Percentiles rank a stretch among this genome's conserved stretches.
These are phyloP conservation scores for Euphorbia lathyris DNA, from an alignment of 345 rosid species.

Conservation along the genomic window DNA sequence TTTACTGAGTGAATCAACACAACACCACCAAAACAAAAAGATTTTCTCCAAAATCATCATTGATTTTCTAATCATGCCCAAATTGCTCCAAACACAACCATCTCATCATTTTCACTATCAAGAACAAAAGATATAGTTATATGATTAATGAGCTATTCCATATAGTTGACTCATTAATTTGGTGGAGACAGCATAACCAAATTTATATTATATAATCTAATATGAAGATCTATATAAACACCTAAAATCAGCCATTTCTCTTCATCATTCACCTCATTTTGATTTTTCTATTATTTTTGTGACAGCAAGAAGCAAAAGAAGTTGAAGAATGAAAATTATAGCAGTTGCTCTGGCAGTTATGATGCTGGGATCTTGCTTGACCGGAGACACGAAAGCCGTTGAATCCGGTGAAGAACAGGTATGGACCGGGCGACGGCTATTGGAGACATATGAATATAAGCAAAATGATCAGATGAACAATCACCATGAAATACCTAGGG, in stretches of 20 bases:
- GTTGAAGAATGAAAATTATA: neutral
- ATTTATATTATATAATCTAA: neutral
- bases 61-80: no score
- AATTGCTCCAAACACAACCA: no score
- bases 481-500: conserved; percentile 8
- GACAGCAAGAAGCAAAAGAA: neutral
- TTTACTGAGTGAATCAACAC: no score
- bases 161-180: neutral
- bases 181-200: conserved; percentile 2
- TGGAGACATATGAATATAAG: neutral
- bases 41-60: no score
- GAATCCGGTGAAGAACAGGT: neutral
- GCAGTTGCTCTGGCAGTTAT: neutral
- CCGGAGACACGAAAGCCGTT: neutral
- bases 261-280: neutral
- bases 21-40: no score
- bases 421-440: neutral
- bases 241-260: neutral
- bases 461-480: neutral
- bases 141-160: no score
- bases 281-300: neutral
- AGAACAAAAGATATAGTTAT: neutral
- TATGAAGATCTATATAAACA: conserved; percentile 8
- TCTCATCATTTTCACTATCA: no score
- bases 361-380: neutral